A percentile compares a stretch with the other conserved stretches of the same genome.
Conservation (phyloP, 345 rosid genomes). For the Laguncularia racemosa region DNA sequence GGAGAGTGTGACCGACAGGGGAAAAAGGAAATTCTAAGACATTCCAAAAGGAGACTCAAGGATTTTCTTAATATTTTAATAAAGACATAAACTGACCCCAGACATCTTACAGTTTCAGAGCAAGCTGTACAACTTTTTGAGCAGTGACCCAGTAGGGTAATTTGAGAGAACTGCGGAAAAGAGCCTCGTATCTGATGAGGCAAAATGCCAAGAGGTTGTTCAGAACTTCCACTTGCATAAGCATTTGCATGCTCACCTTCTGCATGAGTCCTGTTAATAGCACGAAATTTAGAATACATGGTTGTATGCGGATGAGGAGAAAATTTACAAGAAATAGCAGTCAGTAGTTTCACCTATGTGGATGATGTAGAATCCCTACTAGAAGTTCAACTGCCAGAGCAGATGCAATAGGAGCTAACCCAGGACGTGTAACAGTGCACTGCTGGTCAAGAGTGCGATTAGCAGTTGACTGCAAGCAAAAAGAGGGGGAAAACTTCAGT, state of each 20-base stretch:
- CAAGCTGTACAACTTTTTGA: conserved; percentile 91
- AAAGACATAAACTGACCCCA: neutral
- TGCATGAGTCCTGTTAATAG: conserved; percentile 47
- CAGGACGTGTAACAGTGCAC: conserved; percentile 97
- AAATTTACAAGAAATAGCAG: neutral
- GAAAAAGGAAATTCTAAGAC: too few species aligned
- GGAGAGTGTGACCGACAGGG: too few species aligned
- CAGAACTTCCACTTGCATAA: conserved; percentile 29
- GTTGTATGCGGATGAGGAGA: neutral
- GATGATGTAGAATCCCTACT: conserved; percentile 79
- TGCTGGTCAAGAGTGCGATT: conserved; percentile 95
- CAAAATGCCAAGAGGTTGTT: conserved; percentile 78
- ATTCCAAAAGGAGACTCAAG: too few species aligned
- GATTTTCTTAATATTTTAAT: neutral
- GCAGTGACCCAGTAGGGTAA: conserved; percentile 71
- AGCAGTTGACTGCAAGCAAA: conserved; percentile 68
- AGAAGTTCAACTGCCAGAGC: conserved; percentile 87
- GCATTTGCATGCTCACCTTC: conserved; percentile 52
- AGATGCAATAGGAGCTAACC: conserved; percentile 91
- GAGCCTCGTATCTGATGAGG: conserved; percentile 96
- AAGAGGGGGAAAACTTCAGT: conserved; percentile 7
- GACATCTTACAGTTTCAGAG: conserved; percentile 57
- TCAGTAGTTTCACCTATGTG: conserved; percentile 49
- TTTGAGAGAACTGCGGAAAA: conserved; percentile 72
- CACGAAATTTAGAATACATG: too few species aligned